Conservation (phyloP, 148 eudicot species). For the Diospyros lotus region DNA sequence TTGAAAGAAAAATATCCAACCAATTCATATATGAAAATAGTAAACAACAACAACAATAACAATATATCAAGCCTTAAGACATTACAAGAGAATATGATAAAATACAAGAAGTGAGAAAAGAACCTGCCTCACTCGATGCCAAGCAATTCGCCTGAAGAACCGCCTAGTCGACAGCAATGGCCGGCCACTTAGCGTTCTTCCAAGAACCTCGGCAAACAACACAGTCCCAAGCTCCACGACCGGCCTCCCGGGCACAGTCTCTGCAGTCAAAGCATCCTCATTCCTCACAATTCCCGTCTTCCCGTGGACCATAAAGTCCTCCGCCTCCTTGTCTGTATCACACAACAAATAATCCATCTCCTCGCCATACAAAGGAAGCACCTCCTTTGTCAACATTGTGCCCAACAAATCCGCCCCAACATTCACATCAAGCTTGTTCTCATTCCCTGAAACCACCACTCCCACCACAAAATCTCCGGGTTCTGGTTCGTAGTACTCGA, state of each 20-base stretch:
- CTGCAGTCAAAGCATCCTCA: conserved; percentile 51
- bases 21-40: background rate
- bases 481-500: conserved; percentile 89
- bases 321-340: conserved; percentile 59
- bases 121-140: conserved; percentile 99
- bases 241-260: conserved; percentile 51
- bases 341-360: conserved; percentile 73
- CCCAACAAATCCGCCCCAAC: conserved; percentile 83
- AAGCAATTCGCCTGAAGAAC: conserved; percentile 69
- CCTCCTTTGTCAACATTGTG: conserved; percentile 92
- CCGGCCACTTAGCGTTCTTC: conserved; percentile 94
- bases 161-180: conserved; percentile 79
- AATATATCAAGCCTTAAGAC: background rate
- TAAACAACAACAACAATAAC: background rate
- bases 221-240: conserved; percentile 86
- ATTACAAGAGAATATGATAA: background rate
- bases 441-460: conserved; percentile 86
- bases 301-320: conserved; percentile 66
- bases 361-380: conserved; percentile 75
- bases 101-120: conserved; percentile 52
- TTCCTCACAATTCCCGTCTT: conserved; percentile 66
- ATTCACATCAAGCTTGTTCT: conserved; percentile 85
- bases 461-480: conserved; percentile 89
- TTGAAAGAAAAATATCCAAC: background rate
- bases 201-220: conserved; percentile 87